Percentiles rank a stretch among this genome's conserved stretches.
These are phyloP conservation scores for Coniferiporia sulphurascens DNA, from an alignment of 1,284 basidiomycete genomes.

Conservation along the genomic window DNA sequence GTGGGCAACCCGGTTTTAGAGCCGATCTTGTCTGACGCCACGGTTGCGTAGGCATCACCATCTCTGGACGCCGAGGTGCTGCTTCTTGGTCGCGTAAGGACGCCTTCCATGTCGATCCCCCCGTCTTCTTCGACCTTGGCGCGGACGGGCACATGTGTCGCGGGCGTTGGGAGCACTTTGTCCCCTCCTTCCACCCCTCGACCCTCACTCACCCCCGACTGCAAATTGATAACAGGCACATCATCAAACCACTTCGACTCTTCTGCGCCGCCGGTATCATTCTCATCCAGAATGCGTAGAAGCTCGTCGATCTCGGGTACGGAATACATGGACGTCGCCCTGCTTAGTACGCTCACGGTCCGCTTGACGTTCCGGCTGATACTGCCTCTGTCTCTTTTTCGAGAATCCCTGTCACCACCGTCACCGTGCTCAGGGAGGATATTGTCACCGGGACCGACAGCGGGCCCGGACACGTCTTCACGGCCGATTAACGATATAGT, in stretches of 20 bases:
- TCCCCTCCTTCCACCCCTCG: neutral
- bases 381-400: neutral
- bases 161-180: neutral
- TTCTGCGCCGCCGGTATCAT: neutral
- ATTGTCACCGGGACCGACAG: too few species aligned
- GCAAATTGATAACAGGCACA: neutral
- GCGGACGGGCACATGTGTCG: neutral
- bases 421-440: too few species aligned
- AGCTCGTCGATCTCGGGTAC: constrained; percentile 18
- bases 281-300: constrained; percentile 9
- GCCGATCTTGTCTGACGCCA: neutral
- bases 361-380: neutral
- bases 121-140: neutral
- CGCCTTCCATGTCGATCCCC: constrained; percentile 8
- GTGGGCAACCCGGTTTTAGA: constrained; percentile 9
- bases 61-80: neutral
- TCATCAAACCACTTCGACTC: neutral
- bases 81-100: neutral
- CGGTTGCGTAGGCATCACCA: neutral
- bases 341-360: neutral
- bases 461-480: too few species aligned
- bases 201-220: neutral
- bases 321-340: neutral
- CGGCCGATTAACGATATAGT: neutral
- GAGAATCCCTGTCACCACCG: too few species aligned